Evolutionary conservation across 306 rosid species (phyloP), one percentile per base, ranked within the genome.

Genomic region (Cucurbita moschata): DNA sequence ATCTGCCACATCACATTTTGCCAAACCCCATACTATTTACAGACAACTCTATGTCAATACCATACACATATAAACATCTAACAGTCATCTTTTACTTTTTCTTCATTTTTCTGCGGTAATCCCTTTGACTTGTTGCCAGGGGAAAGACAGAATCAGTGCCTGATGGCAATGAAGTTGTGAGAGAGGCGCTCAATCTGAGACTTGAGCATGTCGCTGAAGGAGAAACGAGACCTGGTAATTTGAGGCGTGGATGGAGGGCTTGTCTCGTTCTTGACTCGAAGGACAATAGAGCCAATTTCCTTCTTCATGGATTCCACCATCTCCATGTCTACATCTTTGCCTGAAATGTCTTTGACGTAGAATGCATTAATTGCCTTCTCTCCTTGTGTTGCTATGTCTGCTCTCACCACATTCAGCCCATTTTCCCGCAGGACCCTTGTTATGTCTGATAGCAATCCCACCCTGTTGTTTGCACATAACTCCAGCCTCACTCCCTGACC

Each of bases 351-450:
- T 63, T 77, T 85, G 51, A 90, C 94, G 14, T 88, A 88, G 77
- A 90, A 85, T 13, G 88, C 86, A 56, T 88, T 83, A 18, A 85
- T 69, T 0, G 86, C 69, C 79, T 90, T 88, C 75, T 79, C 85
- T 76, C 94, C 91, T 42, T 85, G 85, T 8, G 94, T 88, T 67
- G 82, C 90, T 6, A 90, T 82, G 39, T 86, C 91, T n/a, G 88
- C 96, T 77, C 88, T 62, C 52, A 83, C 91, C 16, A 88, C 87
- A 0, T 66, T 78, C 6, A 90, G 82, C 6, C 91, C 90, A 40
- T 86, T 88, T 81, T 90, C 96, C 38, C 93, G 58, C 16, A 90
- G 87, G 13, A 85, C 86, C 76, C 90, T 64, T 19, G 94, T 90
- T 71, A 86, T 88, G 64, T 90, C 91, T 0, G 90, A 90, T 4